Percentiles rank a stretch among this genome's conserved stretches.
phyloP scores from a whole-genome alignment of 495 filamentous ascomycete species.

The Podospora bellae-mahoneyi region DNA sequence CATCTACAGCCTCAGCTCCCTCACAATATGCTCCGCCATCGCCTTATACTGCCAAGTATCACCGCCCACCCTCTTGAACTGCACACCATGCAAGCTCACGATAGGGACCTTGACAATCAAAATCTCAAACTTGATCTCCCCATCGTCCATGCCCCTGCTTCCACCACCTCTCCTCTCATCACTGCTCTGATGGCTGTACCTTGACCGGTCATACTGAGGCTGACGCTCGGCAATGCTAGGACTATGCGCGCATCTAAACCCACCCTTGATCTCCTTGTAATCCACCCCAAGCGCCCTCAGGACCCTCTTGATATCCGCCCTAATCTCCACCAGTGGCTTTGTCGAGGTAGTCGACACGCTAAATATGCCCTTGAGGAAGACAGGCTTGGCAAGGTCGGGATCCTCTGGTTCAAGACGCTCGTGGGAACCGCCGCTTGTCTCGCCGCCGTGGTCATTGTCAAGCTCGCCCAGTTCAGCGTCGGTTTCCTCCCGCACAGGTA shows the following conservation, averaged over 20 bases:
- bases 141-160: constrained; percentile 48
- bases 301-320: constrained; percentile 88
- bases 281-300: constrained; percentile 84
- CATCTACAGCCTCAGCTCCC: constrained; percentile 66
- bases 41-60: constrained; percentile 98
- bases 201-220: neutral
- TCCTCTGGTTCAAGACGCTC: constrained; percentile 52
- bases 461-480: constrained; percentile 54
- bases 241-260: constrained; percentile 81
- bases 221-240: constrained; percentile 65
- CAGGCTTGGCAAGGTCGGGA: constrained; percentile 73
- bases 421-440: constrained; percentile 49
- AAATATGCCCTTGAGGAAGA: constrained; percentile 96
- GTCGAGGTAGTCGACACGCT: constrained; percentile 95
- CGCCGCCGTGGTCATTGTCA: constrained; percentile 24
- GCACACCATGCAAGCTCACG: constrained; percentile 88
- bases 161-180: constrained; percentile 17
- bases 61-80: constrained; percentile 96
- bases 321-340: constrained; percentile 78
- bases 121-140: constrained; percentile 84
- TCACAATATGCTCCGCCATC: constrained; percentile 92
- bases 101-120: constrained; percentile 97
- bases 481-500: constrained; percentile 75
- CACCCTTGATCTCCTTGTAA: constrained; percentile 86
- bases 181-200: neutral